These are phyloP conservation scores for Eragrostis nindensis DNA, from an alignment of 176 grass and related monocot genomes.

Conservation along the genomic window DNA sequence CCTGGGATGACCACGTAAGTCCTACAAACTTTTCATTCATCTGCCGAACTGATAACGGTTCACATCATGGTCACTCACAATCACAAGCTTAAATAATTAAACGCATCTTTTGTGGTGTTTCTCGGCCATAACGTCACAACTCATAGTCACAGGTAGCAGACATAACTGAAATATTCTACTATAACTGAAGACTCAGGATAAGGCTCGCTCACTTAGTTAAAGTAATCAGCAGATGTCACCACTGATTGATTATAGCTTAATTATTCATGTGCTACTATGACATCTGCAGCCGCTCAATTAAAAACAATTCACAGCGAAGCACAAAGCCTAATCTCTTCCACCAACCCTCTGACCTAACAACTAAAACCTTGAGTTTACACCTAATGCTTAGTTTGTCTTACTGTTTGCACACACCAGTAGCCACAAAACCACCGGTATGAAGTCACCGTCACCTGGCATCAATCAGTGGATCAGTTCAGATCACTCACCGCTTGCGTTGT, in stretches of 20 bases:
- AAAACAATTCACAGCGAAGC: background rate
- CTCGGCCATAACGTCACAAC: background rate
- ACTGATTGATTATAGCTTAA: constrained; percentile 18
- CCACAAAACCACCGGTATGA: background rate
- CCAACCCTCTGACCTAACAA: background rate
- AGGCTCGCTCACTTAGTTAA: constrained; percentile 39
- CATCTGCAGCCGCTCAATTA: constrained; percentile 6
- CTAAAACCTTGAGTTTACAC: background rate
- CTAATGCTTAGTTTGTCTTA: background rate
- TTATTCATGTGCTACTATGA: background rate
- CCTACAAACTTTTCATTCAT: constrained; percentile 5
- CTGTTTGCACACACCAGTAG: background rate
- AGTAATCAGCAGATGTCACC: constrained; percentile 33
- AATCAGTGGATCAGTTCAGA: background rate
- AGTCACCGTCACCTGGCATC: background rate
- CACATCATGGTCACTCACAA: no score
- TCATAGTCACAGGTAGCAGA: background rate
- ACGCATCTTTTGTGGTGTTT: constrained; percentile 3
- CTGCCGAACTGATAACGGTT: background rate
- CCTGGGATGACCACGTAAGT: constrained; percentile 89
- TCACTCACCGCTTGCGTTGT: background rate
- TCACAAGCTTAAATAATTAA: background rate
- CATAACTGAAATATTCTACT: no score
- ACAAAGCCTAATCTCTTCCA: constrained; percentile 9
- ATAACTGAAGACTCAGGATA: constrained; percentile 26